Conservation (phyloP, 805 yeast genomes). For the Kuraishia borneana region DNA sequence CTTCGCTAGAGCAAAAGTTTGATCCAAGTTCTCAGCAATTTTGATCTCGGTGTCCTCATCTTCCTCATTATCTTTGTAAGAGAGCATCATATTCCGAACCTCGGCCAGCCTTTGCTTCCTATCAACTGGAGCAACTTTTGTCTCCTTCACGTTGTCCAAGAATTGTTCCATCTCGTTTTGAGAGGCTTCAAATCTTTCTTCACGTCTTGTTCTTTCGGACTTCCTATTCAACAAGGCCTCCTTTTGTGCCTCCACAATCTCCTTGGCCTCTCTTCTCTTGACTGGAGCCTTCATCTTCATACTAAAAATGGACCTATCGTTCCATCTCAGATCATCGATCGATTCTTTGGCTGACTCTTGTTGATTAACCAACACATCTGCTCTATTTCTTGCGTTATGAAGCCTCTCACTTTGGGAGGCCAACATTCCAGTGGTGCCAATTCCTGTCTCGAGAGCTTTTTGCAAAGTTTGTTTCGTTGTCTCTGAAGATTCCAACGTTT, state of each 20-base stretch:
- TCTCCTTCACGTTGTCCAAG: constrained; percentile 9
- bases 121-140: constrained; percentile 44
- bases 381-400: constrained; percentile 66
- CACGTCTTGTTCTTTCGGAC: constrained; percentile 37
- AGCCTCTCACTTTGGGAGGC: constrained; percentile 87
- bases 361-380: constrained; percentile 72
- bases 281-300: constrained; percentile 89
- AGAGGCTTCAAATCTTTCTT: constrained; percentile 11
- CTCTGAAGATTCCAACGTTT: constrained; percentile 78
- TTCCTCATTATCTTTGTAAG: background rate
- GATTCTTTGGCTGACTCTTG: constrained; percentile 74
- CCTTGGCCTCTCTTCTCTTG: constrained; percentile 61
- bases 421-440: constrained; percentile 79
- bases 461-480: constrained; percentile 66
- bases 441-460: constrained; percentile 63
- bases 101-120: constrained; percentile 47
- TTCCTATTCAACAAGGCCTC: constrained; percentile 51
- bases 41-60: constrained; percentile 91
- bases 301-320: constrained; percentile 73
- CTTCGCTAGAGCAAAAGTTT: constrained; percentile 55
- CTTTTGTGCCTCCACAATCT: constrained; percentile 50
- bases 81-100: constrained; percentile 1
- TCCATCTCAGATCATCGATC: constrained; percentile 65
- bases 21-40: constrained; percentile 72
- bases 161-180: constrained; percentile 1